Evolutionary conservation across 176 grass and related monocot genomes (phyloP), one percentile per base, ranked within the genome.

Genomic region (Avena sativa): DNA sequence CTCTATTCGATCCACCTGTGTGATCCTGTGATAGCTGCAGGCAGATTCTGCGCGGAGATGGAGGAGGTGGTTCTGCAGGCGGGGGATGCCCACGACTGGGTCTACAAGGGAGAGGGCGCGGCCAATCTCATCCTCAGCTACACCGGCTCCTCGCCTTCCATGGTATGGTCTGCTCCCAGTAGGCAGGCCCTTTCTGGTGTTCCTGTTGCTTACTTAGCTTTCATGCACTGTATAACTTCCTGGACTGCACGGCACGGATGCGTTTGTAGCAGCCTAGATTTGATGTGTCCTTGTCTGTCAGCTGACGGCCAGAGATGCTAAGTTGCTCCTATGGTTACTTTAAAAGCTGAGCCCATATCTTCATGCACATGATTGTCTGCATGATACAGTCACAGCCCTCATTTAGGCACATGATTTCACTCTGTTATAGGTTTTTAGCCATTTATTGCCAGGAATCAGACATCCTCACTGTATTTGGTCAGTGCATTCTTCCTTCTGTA

Each of bases 51-150:
- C 60, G 79, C 49, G 81, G 68, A 66, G 77, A 88, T 93, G 46
- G 46, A 48, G 90, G 85, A 85, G 14, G 88, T 77, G 46, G 62
- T 93, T 73, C 53, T 99, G 69, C 79, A 76, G 30, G 87, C 79
- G 4, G 68, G 47, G 4, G 92, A 96, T 21, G 92, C 89, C 5
- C 81, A 86, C 21, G 87, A 99, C 77, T 99, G 94, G 97, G 87
- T 89, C 51, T 99, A 99, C 92, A 99, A 93, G 82, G 94, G 96
- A 74, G 97, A 99, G 71, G 94, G 97, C 28, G 90, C 90, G n/a
- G 90, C 94, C 17, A 99, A 99, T 86, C 82, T 98, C 60, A 94
- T 98, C 79, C 94, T 96, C 30, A 80, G 87, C 82, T 96, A 96
- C 87, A 65, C 76, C 65, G 89, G 87, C 32, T 94, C 84, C 15